These are phyloP conservation scores for Tetradesmus obliquus DNA, from an alignment of 139 green algal genomes.

Conservation along the genomic window DNA sequence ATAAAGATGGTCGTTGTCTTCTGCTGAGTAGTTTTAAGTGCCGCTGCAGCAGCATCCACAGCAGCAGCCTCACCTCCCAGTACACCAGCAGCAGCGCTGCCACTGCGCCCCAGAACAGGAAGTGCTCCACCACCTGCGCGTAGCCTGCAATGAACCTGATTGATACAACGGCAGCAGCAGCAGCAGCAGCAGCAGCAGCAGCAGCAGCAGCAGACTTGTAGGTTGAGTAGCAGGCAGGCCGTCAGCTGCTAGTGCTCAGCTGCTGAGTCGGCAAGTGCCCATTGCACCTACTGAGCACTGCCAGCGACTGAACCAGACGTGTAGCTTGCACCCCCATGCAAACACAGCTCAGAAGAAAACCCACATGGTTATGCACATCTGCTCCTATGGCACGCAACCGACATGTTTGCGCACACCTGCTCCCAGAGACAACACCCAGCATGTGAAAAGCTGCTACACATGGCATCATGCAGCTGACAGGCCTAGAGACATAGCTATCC, in stretches of 20 bases:
- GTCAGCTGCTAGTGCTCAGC: background rate
- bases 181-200: background rate
- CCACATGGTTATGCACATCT: no score
- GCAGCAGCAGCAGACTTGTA: background rate
- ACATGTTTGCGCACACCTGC: background rate
- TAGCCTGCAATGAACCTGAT: constrained; percentile 27
- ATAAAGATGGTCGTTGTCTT: no score
- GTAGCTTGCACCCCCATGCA: no score
- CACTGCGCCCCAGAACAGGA: background rate
- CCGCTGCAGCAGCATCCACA: no score
- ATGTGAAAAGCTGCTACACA: background rate
- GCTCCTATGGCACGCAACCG: no score
- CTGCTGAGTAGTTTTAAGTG: no score
- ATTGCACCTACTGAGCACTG: background rate
- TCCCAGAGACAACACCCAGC: background rate
- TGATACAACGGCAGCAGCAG: background rate
- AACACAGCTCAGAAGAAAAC: no score
- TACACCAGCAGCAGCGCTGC: constrained; percentile 1
- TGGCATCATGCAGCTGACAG: background rate
- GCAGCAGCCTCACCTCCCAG: background rate
- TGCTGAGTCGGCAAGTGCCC: background rate
- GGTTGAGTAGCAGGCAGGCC: background rate
- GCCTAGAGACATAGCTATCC: background rate
- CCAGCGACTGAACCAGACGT: no score
- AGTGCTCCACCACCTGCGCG: background rate